Percentiles rank a stretch among this genome's conserved stretches.
Evolutionary conservation across 2,329 filamentous ascomycete genomes (phyloP).

Genomic region (Periconia sp.): DNA sequence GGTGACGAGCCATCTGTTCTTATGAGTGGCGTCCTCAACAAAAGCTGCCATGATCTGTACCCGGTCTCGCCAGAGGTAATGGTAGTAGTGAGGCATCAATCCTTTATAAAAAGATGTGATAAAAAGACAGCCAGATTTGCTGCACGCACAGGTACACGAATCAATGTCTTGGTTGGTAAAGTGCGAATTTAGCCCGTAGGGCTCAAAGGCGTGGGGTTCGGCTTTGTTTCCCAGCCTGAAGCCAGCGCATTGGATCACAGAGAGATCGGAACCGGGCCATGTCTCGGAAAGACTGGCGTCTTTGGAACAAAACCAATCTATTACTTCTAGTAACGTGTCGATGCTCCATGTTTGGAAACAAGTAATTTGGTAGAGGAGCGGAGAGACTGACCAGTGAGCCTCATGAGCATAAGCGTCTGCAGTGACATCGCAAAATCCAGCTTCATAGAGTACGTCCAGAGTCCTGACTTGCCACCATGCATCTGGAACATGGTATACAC

Average conservation of each 20-base stretch:
- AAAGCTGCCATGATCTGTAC: neutral
- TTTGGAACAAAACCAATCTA: neutral
- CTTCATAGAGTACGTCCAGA: neutral
- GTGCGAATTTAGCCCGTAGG: neutral
- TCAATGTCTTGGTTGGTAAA: neutral
- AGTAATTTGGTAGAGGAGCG: neutral
- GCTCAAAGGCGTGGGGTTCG: no score
- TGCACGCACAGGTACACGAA: neutral
- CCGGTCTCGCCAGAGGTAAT: neutral
- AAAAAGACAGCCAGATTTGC: neutral
- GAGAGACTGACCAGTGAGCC: neutral
- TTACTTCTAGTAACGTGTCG: neutral
- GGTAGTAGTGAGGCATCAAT: neutral
- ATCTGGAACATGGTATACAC: neutral
- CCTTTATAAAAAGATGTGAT: conserved; percentile 1
- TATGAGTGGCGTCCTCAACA: neutral
- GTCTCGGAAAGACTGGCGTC: neutral
- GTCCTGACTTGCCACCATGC: no score
- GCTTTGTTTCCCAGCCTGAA: neutral
- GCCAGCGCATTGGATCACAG: neutral
- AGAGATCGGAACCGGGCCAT: neutral
- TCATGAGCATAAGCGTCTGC: neutral
- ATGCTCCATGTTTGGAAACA: no score
- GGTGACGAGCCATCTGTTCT: conserved; percentile 1
- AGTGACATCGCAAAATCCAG: neutral